These are phyloP conservation scores for Fusarium austroafricanum DNA, from an alignment of 2,329 filamentous ascomycete species.

Conservation along the genomic window DNA sequence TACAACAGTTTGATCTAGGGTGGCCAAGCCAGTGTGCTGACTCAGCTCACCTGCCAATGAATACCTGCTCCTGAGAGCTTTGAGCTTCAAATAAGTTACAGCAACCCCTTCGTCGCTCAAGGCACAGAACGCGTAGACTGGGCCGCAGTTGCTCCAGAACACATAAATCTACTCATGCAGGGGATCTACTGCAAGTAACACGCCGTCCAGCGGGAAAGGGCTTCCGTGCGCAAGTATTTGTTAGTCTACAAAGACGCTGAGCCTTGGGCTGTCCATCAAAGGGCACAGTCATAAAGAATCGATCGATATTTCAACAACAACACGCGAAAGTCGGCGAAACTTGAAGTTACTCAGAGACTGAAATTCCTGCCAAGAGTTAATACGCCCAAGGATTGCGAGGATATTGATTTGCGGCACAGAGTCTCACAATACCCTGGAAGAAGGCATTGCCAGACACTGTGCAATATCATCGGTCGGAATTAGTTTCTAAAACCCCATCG, in stretches of 20 bases:
- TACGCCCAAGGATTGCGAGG: not conserved
- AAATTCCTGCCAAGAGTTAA: not conserved
- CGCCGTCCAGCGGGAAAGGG: not conserved
- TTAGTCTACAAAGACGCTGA: not conserved
- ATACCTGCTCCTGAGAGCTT: slow-evolving; percentile 30
- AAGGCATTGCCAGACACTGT: not conserved
- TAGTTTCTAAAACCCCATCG: not conserved
- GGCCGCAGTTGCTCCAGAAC: not conserved
- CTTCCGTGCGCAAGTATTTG: not conserved
- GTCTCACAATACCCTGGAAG: slow-evolving; percentile 1
- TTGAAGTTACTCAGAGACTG: not conserved
- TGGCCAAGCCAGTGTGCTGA: slow-evolving; percentile 14
- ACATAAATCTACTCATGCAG: not conserved
- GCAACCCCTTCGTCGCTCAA: slow-evolving; percentile 22
- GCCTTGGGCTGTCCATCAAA: slow-evolving; percentile 16
- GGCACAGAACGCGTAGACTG: slow-evolving; percentile 21
- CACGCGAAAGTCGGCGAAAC: not conserved
- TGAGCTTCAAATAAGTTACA: slow-evolving; percentile 28
- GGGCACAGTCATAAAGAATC: slow-evolving; percentile 1
- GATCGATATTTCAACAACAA: slow-evolving; percentile 5
- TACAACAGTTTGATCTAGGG: slow-evolving; percentile 10
- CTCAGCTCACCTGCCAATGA: slow-evolving; percentile 30
- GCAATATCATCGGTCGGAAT: not conserved
- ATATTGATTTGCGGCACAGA: not conserved
- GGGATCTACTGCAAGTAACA: not conserved